Evolutionary conservation across 345 rosid genomes (phyloP).

Genomic region (Heritiera littoralis): DNA sequence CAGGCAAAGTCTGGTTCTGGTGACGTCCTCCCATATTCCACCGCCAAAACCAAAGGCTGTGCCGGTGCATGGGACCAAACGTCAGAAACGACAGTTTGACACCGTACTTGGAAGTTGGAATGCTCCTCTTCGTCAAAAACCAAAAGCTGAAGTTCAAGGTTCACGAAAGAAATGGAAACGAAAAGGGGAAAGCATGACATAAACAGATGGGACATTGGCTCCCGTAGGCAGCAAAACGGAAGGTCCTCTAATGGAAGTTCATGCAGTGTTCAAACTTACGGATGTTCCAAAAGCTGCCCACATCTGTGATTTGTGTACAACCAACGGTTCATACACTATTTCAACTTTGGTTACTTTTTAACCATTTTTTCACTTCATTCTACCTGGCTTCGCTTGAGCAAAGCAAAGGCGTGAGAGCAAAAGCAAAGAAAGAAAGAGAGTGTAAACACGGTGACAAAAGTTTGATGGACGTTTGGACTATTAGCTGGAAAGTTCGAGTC

Average conservation of each 20-base stretch:
- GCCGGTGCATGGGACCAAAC: conserved; percentile 1
- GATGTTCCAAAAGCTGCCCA: conserved; percentile 16
- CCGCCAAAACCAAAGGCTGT: neutral
- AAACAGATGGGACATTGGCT: conserved; percentile 2
- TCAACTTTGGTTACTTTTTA: neutral
- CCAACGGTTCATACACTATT: neutral
- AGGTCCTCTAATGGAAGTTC: neutral
- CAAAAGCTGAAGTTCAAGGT: neutral
- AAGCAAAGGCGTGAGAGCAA: neutral
- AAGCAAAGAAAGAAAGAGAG: neutral
- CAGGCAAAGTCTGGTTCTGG: conserved; percentile 12
- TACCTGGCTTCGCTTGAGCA: neutral
- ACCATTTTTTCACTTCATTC: neutral
- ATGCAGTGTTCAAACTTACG: conserved; percentile 9
- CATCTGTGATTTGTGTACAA: conserved; percentile 2
- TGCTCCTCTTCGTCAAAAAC: neutral
- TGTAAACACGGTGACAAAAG: neutral
- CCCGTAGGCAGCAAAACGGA: conserved; percentile 25
- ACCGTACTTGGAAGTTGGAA: neutral
- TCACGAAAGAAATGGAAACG: conserved; percentile 6
- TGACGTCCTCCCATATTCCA: conserved; percentile 12
- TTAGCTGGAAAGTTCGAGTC: neutral
- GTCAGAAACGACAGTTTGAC: conserved; percentile 1
- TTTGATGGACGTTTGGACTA: neutral
- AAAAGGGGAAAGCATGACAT: neutral